Evolutionary conservation across 2,329 filamentous ascomycete species (phyloP), one percentile per base, ranked within the genome.

Genomic region (Sporothrix inflata): DNA sequence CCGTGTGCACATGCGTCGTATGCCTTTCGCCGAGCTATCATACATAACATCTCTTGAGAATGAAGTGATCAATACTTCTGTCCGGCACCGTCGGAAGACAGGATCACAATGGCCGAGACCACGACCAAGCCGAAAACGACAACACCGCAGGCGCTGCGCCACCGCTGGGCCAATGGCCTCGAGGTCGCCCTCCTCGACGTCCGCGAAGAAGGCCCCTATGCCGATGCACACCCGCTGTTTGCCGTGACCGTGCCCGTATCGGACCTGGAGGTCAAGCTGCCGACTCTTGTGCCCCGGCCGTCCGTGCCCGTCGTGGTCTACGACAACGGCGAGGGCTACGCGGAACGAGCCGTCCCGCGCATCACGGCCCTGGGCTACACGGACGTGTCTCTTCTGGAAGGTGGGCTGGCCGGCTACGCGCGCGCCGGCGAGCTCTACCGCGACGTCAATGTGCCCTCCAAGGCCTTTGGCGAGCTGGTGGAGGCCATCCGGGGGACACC

Each of bases 381-480:
- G 0, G 47, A 72, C 21, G 65, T 72, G 34, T 55, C 42, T 1
- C 19, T 72, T 3, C 24, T 72, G 0, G 66, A 53, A 3, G 71
- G 71, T 19, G 71, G 71, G 2, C 47, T 72, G 21, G 47, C 71
- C 16, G 71, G 65, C 11, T 72, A 72, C 45, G 30, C 66, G 1
- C 45, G 57, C 24, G 55, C 65, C 14, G 71, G 71, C 38, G 71
- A 72, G 55, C 7, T 72, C 19, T 72, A 72, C 66, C 66, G 71
- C 24, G 71, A 72, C 47, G 71, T 72, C 53, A 72, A 72, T 21
- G 65, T 65, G 55, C 66, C 71, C 34, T 72, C 71, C 66, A 72
- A 72, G 45, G 71, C 66, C 3, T 72, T 72, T 66, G 71, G 71
- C 14, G 71, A 72, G 71, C 71, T 72, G 4, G 71, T 72, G 34